Base-by-base conservation (phyloP, 768 basidiomycete genomes). In the Sporobolomyces pararoseus region DNA sequence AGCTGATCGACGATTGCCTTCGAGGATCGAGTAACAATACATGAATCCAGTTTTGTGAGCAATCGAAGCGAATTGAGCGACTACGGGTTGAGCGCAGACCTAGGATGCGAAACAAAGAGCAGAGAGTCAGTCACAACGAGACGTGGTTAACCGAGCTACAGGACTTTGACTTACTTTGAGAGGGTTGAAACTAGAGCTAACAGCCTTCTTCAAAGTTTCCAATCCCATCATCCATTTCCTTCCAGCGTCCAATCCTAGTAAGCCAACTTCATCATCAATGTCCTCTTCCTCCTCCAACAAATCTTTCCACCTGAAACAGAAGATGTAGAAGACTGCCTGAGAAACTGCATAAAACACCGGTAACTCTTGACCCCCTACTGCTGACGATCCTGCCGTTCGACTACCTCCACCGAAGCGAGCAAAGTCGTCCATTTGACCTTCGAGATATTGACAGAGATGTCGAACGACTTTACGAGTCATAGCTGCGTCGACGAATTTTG, bases 241-340 rank as follows among this genome's bases (percentile, higher is more conserved):
- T 59, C 63, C 63, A 21, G 68, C 71, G 32, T 75, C 77, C 29
- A 78, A 68, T 27, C 79, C 81, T 44, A 66, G 44, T 27, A 68
- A 46, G 21, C 83, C 85, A 29, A 83, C 84, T 29, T 82, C 84
- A 29, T 81, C 83, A 7, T 87, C 88, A 44, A 78, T 55, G 4
- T 73, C 75, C n/a, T 81, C 81, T 27, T 84, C 84, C 58, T 86
- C 85, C 49, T 85, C 70, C 7, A 77, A 78, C 42, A 98, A 81
- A 73, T 98, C 96, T 69, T 90, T 82, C 95, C 95, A 98, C 16
- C 96, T 83, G 81, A 98, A 99, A 79, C 96, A 98, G 79, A 99
- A 99, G 72, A 99, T 91, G 72, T 98, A 84, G 78, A 99, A 94
- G 14, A 93, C 86, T 0, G 94, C 88, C 77, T 98, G 96, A 0